phyloP scores from a whole-genome alignment of 805 yeast genomes.

The Wickerhamiella slavikovae region DNA sequence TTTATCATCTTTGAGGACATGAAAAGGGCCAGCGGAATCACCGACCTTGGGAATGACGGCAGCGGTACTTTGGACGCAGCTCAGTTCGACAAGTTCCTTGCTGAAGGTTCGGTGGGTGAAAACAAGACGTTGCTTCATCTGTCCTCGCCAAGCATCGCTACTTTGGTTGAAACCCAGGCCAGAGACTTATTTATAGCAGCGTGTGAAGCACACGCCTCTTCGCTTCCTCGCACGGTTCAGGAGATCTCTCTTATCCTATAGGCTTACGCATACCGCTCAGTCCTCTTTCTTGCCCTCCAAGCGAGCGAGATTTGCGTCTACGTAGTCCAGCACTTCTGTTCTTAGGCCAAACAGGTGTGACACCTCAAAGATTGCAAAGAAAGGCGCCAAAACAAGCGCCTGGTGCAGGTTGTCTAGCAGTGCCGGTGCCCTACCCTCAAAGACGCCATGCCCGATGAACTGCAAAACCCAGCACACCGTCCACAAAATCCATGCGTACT shows the following conservation, averaged over 20 bases:
- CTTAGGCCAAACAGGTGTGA: constrained; percentile 48
- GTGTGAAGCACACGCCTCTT: too few relatives aligned
- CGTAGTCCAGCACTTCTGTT: constrained; percentile 26
- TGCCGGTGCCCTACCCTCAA: constrained; percentile 75
- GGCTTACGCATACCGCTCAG: too few relatives aligned
- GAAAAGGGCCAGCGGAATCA: constrained; percentile 11
- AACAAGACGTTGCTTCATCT: too few relatives aligned
- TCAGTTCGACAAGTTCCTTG: constrained; percentile 17
- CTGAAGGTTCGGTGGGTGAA: too few relatives aligned
- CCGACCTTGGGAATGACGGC: constrained; percentile 1
- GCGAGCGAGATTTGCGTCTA: constrained; percentile 30
- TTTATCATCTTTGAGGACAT: constrained; percentile 12
- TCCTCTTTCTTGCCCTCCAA: too few relatives aligned
- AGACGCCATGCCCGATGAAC: constrained; percentile 70
- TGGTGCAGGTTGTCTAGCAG: constrained; percentile 62
- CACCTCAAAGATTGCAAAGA: constrained; percentile 63
- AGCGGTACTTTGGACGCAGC: constrained; percentile 2
- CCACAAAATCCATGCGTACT: constrained; percentile 24
- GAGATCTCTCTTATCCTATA: too few relatives aligned
- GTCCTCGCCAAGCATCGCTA: too few relatives aligned
- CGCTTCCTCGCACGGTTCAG: too few relatives aligned
- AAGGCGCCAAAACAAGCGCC: constrained; percentile 80
- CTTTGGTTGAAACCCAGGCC: too few relatives aligned
- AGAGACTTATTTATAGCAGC: too few relatives aligned
- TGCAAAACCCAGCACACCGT: constrained; percentile 57